phyloP scores from a whole-genome alignment of 202 grass and related monocot genomes.

The Panicum virgatum region DNA sequence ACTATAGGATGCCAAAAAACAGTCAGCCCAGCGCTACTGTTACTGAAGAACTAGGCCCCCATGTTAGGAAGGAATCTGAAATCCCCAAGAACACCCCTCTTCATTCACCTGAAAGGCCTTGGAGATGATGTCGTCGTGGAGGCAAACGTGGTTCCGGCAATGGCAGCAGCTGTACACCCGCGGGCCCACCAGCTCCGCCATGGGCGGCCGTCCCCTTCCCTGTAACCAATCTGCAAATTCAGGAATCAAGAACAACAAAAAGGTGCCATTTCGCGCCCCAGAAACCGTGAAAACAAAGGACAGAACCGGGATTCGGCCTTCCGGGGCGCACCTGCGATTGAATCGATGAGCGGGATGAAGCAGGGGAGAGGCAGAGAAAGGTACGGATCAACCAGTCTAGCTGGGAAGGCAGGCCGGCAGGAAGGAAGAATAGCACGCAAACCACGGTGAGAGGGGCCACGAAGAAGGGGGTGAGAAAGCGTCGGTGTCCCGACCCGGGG shows the following conservation, averaged over 20 bases:
- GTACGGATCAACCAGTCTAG: background rate
- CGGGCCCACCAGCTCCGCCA: conserved; percentile 60
- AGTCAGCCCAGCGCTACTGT: background rate
- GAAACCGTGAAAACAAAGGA: background rate
- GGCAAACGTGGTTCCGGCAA: conserved; percentile 75
- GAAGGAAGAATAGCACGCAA: conserved; percentile 4
- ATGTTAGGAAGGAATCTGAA: background rate
- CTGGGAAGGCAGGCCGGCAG: background rate
- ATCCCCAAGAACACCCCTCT: background rate
- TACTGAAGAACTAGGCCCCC: background rate
- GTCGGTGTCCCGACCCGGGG: too few species aligned
- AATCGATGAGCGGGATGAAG: conserved; percentile 7
- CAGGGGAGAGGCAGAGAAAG: background rate
- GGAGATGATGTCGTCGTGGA: conserved; percentile 83
- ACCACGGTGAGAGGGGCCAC: background rate
- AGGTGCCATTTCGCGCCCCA: background rate
- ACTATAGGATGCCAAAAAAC: background rate
- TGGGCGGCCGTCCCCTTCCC: background rate
- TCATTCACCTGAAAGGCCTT: conserved; percentile 69
- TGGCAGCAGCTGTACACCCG: conserved; percentile 72
- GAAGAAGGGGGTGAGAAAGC: background rate
- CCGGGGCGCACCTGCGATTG: background rate
- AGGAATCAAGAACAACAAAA: background rate
- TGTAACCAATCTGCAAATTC: conserved; percentile 18
- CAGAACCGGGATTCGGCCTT: background rate